Conservation (phyloP, 352 stramenopile species). For the Aphanomyces astaci region DNA sequence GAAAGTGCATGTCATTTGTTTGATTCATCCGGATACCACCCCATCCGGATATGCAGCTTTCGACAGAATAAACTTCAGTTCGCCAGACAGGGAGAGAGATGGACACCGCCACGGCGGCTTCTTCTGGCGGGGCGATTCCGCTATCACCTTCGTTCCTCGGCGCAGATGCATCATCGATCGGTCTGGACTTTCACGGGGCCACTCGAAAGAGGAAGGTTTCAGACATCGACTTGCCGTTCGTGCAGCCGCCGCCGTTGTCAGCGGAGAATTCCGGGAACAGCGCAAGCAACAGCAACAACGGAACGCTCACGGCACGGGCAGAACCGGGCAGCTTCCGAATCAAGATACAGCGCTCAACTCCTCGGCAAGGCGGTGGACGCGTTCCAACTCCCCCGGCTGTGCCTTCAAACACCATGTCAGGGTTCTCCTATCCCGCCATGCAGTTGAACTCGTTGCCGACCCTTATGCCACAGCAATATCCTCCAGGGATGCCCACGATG, state of each 20-base stretch:
- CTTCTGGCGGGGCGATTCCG: not conserved
- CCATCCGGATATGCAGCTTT: too few species aligned
- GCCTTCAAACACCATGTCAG: not conserved
- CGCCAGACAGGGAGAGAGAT: not conserved
- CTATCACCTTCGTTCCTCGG: not conserved
- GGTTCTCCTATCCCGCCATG: constrained; percentile 6
- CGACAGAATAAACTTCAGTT: constrained; percentile 2
- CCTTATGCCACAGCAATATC: not conserved
- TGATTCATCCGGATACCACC: too few species aligned
- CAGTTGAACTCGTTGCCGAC: not conserved
- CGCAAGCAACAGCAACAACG: constrained; percentile 2
- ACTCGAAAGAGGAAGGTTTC: not conserved
- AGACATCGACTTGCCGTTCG: not conserved
- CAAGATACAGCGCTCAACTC: constrained; percentile 60
- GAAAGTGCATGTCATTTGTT: too few species aligned
- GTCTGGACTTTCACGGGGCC: not conserved
- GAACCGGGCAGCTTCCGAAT: constrained; percentile 68
- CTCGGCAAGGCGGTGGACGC: not conserved
- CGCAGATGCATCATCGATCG: not conserved
- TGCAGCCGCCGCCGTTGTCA: not conserved
- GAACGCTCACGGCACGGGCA: constrained; percentile 55
- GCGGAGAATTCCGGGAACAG: not conserved
- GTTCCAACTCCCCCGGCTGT: not conserved
- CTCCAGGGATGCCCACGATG: not conserved
- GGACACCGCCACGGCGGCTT: not conserved